Base-by-base conservation (phyloP, 2,329 filamentous ascomycete genomes). In the Davidsoniella neocaledoniae region DNA sequence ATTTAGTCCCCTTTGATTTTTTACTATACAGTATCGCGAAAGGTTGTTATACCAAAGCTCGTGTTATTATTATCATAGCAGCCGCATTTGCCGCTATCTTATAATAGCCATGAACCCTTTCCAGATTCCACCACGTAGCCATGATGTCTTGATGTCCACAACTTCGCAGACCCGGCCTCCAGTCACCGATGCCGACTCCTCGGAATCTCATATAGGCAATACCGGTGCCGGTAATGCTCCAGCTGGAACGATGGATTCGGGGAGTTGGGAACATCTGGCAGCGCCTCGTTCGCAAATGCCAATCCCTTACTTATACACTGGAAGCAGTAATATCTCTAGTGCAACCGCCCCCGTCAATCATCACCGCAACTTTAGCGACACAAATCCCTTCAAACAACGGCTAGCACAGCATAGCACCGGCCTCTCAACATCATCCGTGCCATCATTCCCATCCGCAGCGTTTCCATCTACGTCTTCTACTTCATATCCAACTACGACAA, bases 351-450 rank as follows among this genome's bases (percentile, higher is more conserved):
- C 4, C 44, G 29, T 17, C 44, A 39, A 38, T 37, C 36, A 46
- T 17, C 33, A 8, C 44, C 33, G 16, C 29, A 46, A 21, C 29
- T 38, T 23, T n/a, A 38, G 44, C 44, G 47, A 43, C n/a, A 49
- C 47, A 23, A 49, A 49, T 21, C 47, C 47, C 2, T 49, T 49
- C n/a, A 41, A 42, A 17, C 38, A 29, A n/a, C 40, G 47, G n/a
- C 29, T 49, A 19, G 8, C 26, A 3, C 40, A 49, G 19, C 47
- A 49, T 37, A 17, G 37, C 25, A 49, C 47, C 14, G 40, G 47
- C 7, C 14, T 38, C 9, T 45, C 29, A 33, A 33, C 29, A 10
- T 33, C 43, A 10, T 41, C 43, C 3, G 44, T 19, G 8, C 37
- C 43, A 10, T 23, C 26, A 12, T 36, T 33, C n/a, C 6, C 43